Conservation (phyloP, 1,284 basidiomycete genomes). For the Dichomitus squalens region DNA sequence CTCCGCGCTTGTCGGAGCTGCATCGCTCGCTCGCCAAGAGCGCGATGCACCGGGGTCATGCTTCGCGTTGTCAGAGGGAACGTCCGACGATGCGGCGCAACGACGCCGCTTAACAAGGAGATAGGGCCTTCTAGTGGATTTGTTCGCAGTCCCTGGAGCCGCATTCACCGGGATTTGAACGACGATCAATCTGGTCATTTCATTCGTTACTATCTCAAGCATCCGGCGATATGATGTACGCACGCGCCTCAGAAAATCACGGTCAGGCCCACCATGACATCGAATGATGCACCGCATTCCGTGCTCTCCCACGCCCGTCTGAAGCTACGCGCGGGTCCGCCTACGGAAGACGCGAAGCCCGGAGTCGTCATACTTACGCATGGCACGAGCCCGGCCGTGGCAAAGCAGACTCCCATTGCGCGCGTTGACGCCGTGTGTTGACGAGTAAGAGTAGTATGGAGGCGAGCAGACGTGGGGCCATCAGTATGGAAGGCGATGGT, state of each 20-base stretch:
- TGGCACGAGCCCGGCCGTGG: not conserved
- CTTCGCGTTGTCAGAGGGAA: too few species aligned
- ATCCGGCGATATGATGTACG: slow-evolving; percentile 7
- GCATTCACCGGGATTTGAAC: not conserved
- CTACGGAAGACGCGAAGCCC: slow-evolving; percentile 5
- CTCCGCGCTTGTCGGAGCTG: slow-evolving; percentile 1
- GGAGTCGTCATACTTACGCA: slow-evolving; percentile 6
- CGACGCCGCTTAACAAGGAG: not conserved
- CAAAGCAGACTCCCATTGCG: not conserved
- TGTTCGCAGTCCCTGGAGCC: not conserved
- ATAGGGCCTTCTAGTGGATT: not conserved
- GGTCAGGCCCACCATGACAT: not conserved
- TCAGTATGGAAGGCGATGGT: slow-evolving; percentile 13
- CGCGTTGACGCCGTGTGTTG: not conserved
- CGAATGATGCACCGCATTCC: not conserved
- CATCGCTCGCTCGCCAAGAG: not conserved
- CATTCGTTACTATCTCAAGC: not conserved
- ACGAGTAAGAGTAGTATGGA: not conserved
- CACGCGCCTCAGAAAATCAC: not conserved
- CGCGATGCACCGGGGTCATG: not conserved
- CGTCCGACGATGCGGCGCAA: not conserved
- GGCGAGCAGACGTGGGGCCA: slow-evolving; percentile 9
- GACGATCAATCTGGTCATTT: not conserved
- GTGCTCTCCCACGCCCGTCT: not conserved
- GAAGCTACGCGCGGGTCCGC: slow-evolving; percentile 11